phyloP scores from a whole-genome alignment of 306 rosid genomes.

The Vigna nakashimae region DNA sequence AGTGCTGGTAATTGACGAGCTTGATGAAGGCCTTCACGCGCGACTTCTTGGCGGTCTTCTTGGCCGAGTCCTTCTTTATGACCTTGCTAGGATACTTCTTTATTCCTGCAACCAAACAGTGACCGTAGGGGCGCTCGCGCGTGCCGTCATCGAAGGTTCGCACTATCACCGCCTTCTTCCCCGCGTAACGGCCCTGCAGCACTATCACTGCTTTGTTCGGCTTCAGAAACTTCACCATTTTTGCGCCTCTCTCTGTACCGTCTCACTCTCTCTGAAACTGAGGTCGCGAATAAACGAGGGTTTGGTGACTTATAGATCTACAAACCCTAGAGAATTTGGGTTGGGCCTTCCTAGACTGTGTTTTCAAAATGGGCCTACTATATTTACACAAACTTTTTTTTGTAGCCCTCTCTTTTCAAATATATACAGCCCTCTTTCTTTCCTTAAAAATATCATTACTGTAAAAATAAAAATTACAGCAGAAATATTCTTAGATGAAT shows the following conservation, averaged over 20 bases:
- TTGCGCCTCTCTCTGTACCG: background rate
- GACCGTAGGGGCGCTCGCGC: constrained; percentile 53
- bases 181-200: constrained; percentile 54
- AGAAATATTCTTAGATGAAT: too few relatives aligned
- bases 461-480: too few relatives aligned
- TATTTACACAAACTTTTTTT: too few relatives aligned
- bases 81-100: constrained; percentile 53
- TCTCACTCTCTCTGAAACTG: background rate
- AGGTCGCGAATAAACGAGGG: background rate
- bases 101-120: constrained; percentile 50
- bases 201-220: constrained; percentile 55
- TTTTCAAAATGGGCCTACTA: too few relatives aligned
- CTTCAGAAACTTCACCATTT: constrained; percentile 55
- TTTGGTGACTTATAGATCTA: background rate
- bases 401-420: too few relatives aligned
- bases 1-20: constrained; percentile 53
- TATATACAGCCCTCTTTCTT: too few relatives aligned
- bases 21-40: constrained; percentile 56
- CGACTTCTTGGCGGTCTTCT: constrained; percentile 61
- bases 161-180: constrained; percentile 52
- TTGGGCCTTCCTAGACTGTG: background rate
- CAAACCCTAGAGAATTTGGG: constrained; percentile 24
- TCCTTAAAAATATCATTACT: too few relatives aligned
- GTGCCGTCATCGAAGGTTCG: constrained; percentile 53
- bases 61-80: constrained; percentile 48